Base-by-base conservation (phyloP, 352 stramenopile genomes). In the Globisporangium rhizosaccharum region DNA sequence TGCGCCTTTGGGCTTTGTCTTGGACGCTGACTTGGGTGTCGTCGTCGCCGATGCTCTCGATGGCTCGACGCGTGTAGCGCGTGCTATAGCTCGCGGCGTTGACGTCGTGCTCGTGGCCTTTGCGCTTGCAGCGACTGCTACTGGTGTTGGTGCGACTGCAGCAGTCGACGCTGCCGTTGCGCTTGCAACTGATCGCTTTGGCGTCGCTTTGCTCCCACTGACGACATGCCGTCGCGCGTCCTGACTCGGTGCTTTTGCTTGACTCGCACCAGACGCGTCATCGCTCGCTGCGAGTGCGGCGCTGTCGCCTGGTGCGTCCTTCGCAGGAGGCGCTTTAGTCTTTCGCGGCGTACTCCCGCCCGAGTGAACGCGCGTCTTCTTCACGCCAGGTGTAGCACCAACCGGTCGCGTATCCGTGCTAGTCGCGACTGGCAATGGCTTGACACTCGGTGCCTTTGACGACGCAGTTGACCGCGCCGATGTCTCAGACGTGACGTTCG, bases 11-110 rank as follows among this genome's bases (percentile, higher is more conserved):
- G 33, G 33, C 33, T 39, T 10, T 39, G 33, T 39, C 44, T 66
- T 66, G 11, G 39, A 57, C 3, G 60, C 25, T n/a, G 53, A 37
- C 37, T 66, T 61, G 15, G 46, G 47, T 11, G 48, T 28, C 26
- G 36, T 20, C 15, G n/a, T 20, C 23, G 33, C 33, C 10, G n/a
- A 36, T 39, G 47, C 50, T 36, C 18, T 46, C 18, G 41, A 46
- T 46, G 15, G 41, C 18, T 23, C 15, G 8, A 9, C 17, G 3
- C 41, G 41, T 5, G 15, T 14, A 2, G 15, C 17, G 30, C 46
- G 36, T 11, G 33, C 33, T 17, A 25, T 46, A 46, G 18, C 14
- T 17, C 14, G n/a, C 23, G 57, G 25, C 18, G 54, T 33, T 17
- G 45, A 49, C 23, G 25, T 41, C 12, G 15, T 45, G 41, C 11